phyloP scores from a whole-genome alignment of 495 filamentous ascomycete genomes.

The Cudoniella acicularis region DNA sequence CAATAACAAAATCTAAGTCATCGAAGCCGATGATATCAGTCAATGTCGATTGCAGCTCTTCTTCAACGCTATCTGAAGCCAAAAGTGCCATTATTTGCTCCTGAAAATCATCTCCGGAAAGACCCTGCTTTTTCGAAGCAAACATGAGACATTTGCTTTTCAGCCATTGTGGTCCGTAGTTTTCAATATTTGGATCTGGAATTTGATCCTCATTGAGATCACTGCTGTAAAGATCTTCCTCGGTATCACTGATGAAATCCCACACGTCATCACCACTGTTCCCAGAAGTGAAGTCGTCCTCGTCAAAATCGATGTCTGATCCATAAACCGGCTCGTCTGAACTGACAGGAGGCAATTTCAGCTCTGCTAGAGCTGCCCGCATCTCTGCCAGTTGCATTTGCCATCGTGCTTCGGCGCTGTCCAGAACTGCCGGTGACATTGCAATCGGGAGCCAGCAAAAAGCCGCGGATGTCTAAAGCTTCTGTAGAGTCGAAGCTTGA shows the following conservation, averaged over 20 bases:
- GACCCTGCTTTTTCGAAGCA: constrained; percentile 54
- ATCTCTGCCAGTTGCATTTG: constrained; percentile 66
- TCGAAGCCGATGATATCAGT: constrained; percentile 90
- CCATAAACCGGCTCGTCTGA: constrained; percentile 24
- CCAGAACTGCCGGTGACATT: constrained; percentile 16
- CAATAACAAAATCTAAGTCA: constrained; percentile 84
- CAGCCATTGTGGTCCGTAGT: constrained; percentile 58
- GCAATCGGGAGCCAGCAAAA: too few relatives aligned
- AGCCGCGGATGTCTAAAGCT: too few relatives aligned
- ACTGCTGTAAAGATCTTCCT: constrained; percentile 37
- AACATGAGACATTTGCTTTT: constrained; percentile 57
- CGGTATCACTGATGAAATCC: constrained; percentile 75
- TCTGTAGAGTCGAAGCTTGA: too few relatives aligned
- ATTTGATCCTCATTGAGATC: constrained; percentile 36
- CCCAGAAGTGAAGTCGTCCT: constrained; percentile 55
- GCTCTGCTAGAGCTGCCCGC: constrained; percentile 66
- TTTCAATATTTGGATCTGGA: constrained; percentile 19
- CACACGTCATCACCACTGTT: constrained; percentile 77
- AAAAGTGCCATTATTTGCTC: constrained; percentile 69
- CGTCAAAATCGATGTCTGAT: constrained; percentile 55
- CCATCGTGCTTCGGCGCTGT: constrained; percentile 57
- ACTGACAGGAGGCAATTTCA: constrained; percentile 58
- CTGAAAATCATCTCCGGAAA: constrained; percentile 58
- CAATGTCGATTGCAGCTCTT: constrained; percentile 83
- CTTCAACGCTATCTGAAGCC: constrained; percentile 63